A percentile compares a stretch with the other conserved stretches of the same genome.
Conservation (phyloP, 1,284 basidiomycete genomes). For the Exsudoporus floridanus region DNA sequence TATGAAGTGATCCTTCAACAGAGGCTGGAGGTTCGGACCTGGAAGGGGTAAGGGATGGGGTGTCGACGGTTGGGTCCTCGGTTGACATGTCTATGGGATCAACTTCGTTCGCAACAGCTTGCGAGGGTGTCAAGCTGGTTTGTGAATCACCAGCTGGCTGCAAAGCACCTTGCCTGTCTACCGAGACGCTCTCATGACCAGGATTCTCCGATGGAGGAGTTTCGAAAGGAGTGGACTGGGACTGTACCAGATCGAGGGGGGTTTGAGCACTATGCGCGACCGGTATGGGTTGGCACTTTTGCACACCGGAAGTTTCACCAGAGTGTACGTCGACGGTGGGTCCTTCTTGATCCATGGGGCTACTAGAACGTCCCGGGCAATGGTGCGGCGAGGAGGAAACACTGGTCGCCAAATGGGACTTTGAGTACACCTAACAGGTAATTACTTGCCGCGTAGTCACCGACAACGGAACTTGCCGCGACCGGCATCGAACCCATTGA, state of each 20-base stretch:
- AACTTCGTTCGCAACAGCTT: slow-evolving; percentile 2
- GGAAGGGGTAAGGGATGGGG: slow-evolving; percentile 1
- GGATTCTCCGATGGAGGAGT: not conserved
- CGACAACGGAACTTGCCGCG: slow-evolving; percentile 31
- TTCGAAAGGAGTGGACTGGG: slow-evolving; percentile 7
- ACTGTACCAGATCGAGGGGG: slow-evolving; percentile 5
- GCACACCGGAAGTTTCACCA: slow-evolving; percentile 3
- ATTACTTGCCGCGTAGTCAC: not conserved
- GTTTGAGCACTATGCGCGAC: slow-evolving; percentile 10
- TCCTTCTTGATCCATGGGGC: slow-evolving; percentile 19
- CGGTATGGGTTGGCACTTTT: slow-evolving; percentile 3
- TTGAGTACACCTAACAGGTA: not conserved
- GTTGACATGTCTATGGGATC: slow-evolving; percentile 3
- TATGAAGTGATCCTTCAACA: slow-evolving; percentile 6
- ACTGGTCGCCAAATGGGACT: not conserved
- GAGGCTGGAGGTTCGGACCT: slow-evolving; percentile 5
- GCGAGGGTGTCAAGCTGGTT: not conserved
- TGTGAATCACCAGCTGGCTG: slow-evolving; percentile 2
- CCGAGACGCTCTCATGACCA: not conserved
- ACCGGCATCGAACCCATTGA: not conserved
- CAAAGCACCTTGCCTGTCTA: not conserved
- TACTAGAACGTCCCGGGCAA: not conserved
- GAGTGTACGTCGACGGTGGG: slow-evolving; percentile 5
- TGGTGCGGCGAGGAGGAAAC: not conserved
- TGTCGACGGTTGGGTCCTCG: not conserved